Conservation (phyloP, 2,329 filamentous ascomycete genomes). For the Zopfia rhizophila region DNA sequence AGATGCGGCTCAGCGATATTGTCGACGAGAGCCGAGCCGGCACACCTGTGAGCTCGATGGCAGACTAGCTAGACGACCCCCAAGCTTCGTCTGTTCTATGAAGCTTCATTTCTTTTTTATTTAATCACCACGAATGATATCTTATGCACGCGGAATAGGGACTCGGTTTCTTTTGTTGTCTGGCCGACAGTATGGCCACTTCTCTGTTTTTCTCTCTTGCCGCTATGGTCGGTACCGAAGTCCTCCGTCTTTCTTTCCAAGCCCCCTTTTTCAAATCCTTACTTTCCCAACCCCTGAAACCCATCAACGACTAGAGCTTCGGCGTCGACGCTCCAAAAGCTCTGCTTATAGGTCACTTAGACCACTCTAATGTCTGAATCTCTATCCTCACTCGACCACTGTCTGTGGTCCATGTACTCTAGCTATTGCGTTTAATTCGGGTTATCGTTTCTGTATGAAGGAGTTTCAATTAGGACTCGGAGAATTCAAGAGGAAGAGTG, state of each 20-base stretch:
- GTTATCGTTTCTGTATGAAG: not conserved
- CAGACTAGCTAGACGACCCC: no score
- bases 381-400: slow-evolving; percentile 25
- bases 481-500: not conserved
- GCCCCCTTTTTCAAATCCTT: slow-evolving; percentile 10
- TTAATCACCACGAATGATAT: slow-evolving; percentile 24
- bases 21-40: slow-evolving; percentile 57
- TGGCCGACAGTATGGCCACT: slow-evolving; percentile 8
- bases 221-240: slow-evolving; percentile 22
- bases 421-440: slow-evolving; percentile 8
- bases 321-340: slow-evolving; percentile 38
- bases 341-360: slow-evolving; percentile 36
- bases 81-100: no score
- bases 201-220: slow-evolving; percentile 12
- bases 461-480: not conserved
- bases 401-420: slow-evolving; percentile 34
- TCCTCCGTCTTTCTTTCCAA: not conserved
- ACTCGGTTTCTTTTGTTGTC: slow-evolving; percentile 18
- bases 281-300: slow-evolving; percentile 3
- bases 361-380: slow-evolving; percentile 51
- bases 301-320: slow-evolving; percentile 20
- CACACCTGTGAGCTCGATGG: slow-evolving; percentile 45
- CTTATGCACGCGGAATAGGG: slow-evolving; percentile 24
- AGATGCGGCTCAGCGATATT: slow-evolving; percentile 66
- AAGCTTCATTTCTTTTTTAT: slow-evolving; percentile 2